Evolutionary conservation across 164 flowering plant species (phyloP).

Genomic region (Tinospora cordifolia): DNA sequence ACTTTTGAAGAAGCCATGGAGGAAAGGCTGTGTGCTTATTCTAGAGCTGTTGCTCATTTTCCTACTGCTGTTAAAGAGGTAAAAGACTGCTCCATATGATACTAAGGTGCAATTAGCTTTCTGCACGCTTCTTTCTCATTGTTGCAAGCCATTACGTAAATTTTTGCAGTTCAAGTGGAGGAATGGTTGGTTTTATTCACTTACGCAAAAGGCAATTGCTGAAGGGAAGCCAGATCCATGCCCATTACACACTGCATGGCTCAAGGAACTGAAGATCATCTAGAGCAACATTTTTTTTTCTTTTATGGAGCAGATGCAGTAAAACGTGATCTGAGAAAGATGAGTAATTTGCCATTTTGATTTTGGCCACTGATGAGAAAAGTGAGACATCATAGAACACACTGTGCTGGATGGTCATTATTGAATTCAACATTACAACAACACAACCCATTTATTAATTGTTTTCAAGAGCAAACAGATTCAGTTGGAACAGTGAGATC

Average conservation of each 20-base stretch:
- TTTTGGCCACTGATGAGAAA: too few relatives aligned
- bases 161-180: constrained; percentile 86
- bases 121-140: neutral
- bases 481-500: neutral
- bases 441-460: too few relatives aligned
- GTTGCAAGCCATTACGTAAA: neutral
- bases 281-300: too few relatives aligned
- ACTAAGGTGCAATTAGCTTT: neutral
- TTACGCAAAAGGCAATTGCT: constrained; percentile 58
- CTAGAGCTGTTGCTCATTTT: constrained; percentile 87
- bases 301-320: too few relatives aligned
- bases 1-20: constrained; percentile 28
- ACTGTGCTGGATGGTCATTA: too few relatives aligned
- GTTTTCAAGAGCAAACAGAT: too few relatives aligned
- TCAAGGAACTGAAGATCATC: constrained; percentile 67
- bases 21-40: constrained; percentile 85
- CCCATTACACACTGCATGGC: constrained; percentile 83
- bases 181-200: constrained; percentile 57
- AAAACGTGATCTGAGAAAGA: too few relatives aligned
- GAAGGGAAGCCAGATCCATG: constrained; percentile 63
- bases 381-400: too few relatives aligned
- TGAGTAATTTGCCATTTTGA: too few relatives aligned
- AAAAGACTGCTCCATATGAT: neutral
- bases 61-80: constrained; percentile 99
- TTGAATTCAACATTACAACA: too few relatives aligned